Conservation (phyloP, 495 filamentous ascomycete species). For the Cetradonia linearis region DNA sequence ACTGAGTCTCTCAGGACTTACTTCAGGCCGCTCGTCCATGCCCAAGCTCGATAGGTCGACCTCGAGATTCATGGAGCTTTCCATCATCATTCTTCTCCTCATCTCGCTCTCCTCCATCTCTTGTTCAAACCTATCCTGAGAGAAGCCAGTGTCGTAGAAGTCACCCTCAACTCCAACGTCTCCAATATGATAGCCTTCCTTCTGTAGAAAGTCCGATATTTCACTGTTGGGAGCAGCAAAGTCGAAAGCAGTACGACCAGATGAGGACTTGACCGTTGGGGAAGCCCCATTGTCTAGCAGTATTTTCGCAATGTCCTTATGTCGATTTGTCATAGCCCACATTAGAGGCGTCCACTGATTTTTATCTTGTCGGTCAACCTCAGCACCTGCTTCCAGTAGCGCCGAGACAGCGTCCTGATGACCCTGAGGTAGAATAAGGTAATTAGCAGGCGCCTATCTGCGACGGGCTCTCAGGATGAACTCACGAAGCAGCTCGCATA, state of each 20-base stretch:
- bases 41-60: constrained; percentile 94
- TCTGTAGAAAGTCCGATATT: constrained; percentile 86
- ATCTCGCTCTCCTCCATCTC: constrained; percentile 96
- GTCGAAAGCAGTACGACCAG: constrained; percentile 91
- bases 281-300: constrained; percentile 89
- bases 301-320: constrained; percentile 87
- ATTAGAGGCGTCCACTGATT: constrained; percentile 97
- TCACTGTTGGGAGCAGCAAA: constrained; percentile 92
- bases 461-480: constrained; percentile 18
- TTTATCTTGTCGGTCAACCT: constrained; percentile 86
- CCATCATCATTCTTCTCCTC: constrained; percentile 98
- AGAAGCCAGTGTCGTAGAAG: constrained; percentile 89
- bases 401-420: constrained; percentile 83
- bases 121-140: constrained; percentile 89
- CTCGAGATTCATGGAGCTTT: constrained; percentile 94
- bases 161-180: constrained; percentile 81
- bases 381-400: constrained; percentile 76
- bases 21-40: constrained; percentile 91
- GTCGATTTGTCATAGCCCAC: constrained; percentile 99
- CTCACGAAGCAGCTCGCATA: constrained; percentile 98
- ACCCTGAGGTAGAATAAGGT: constrained; percentile 42
- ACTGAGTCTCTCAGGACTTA: constrained; percentile 33
- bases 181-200: constrained; percentile 86
- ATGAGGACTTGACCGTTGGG: constrained; percentile 87
- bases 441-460: constrained; percentile 17